phyloP scores from a whole-genome alignment of 192 early-diverging fungal species.

The Entophlyctis luteolus region DNA sequence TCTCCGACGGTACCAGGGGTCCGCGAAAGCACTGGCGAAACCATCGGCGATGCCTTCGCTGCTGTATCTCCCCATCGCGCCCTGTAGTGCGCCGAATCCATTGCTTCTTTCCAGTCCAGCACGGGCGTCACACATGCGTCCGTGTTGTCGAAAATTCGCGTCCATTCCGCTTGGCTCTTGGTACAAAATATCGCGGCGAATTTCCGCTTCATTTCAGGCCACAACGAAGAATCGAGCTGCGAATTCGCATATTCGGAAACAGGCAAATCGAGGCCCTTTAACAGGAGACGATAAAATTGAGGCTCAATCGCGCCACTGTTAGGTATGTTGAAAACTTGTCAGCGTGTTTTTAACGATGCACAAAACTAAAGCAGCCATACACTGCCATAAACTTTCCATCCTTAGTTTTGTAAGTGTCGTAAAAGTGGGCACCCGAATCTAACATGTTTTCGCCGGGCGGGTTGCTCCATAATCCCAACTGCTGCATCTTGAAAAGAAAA shows the following conservation, averaged over 20 bases:
- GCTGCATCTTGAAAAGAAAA: conserved; percentile 60
- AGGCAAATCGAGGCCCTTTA: conserved; percentile 38
- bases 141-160: conserved; percentile 49
- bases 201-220: conserved; percentile 49
- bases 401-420: conserved; percentile 64
- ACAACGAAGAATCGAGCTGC: conserved; percentile 48
- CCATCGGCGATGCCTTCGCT: conserved; percentile 37
- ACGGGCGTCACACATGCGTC: conserved; percentile 70
- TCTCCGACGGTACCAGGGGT: too few relatives aligned
- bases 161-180: conserved; percentile 65
- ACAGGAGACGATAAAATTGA: conserved; percentile 57
- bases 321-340: conserved; percentile 11
- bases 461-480: conserved; percentile 47
- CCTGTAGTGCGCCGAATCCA: background rate
- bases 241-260: conserved; percentile 18
- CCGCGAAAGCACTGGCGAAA: conserved; percentile 50
- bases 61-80: background rate
- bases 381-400: conserved; percentile 63
- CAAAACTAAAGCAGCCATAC: conserved; percentile 32
- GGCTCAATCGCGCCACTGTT: conserved; percentile 56
- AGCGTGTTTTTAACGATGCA: background rate
- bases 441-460: conserved; percentile 57
- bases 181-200: conserved; percentile 47
- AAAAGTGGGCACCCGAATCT: conserved; percentile 66
- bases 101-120: conserved; percentile 36